Percentiles rank a stretch among this genome's conserved stretches.
phyloP scores from a whole-genome alignment of 345 rosid species.

The Toxicodendron radicans region DNA sequence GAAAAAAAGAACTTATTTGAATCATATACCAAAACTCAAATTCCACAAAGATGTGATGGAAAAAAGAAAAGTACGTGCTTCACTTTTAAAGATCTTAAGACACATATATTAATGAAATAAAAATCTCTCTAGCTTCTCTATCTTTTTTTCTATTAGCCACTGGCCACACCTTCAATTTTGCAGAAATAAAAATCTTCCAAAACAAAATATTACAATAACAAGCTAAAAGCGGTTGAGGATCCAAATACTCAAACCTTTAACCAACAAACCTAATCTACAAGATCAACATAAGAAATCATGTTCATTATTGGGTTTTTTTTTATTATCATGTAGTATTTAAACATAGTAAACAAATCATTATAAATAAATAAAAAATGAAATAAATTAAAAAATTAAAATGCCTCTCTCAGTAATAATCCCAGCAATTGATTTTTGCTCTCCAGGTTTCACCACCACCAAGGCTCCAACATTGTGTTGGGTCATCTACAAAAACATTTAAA shows the following conservation, averaged over 20 bases:
- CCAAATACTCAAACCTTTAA: background rate
- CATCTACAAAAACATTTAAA: conserved; percentile 50
- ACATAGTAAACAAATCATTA: background rate
- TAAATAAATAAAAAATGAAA: too few species aligned
- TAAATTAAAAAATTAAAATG: conserved; percentile 11
- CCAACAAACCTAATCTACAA: background rate
- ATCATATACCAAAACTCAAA: background rate
- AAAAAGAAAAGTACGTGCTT: too few species aligned
- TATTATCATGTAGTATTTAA: too few species aligned
- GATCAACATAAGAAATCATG: background rate
- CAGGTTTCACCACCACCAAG: conserved; percentile 90
- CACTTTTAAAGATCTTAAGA: too few species aligned
- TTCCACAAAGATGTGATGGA: background rate
- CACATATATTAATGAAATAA: too few species aligned
- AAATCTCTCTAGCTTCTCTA: background rate
- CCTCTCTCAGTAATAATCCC: conserved; percentile 99
- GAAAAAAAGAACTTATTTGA: too few species aligned
- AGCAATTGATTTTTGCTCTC: conserved; percentile 83
- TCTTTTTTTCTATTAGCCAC: too few species aligned
- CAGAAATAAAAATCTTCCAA: too few species aligned
- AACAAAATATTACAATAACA: background rate
- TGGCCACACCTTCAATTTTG: background rate
- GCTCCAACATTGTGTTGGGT: conserved; percentile 98
- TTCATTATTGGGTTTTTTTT: too few species aligned
- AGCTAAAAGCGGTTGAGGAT: background rate